A percentile compares a stretch with the other conserved stretches of the same genome.
Evolutionary conservation across 192 early-diverging fungal species (phyloP).

Genomic region (Entomortierella beljakovae): DNA sequence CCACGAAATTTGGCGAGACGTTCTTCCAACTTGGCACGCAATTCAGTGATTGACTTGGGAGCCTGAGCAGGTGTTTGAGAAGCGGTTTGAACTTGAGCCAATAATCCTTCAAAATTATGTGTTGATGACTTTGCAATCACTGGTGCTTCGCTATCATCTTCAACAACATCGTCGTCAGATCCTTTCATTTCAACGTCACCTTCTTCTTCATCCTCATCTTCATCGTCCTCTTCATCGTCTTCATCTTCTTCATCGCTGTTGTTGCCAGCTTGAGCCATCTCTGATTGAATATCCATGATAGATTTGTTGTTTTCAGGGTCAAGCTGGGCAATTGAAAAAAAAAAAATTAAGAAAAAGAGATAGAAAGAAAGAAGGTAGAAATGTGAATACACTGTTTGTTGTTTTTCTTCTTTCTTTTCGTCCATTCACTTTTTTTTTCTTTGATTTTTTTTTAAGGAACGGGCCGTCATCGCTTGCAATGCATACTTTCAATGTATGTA

Average conservation of each 20-base stretch:
- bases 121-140: conserved; percentile 36
- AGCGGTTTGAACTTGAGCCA: conserved; percentile 43
- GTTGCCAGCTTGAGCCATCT: conserved; percentile 53
- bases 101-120: conserved; percentile 40
- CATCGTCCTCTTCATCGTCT: conserved; percentile 39
- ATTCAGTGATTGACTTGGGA: conserved; percentile 38
- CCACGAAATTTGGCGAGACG: conserved; percentile 53
- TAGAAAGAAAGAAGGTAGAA: neutral
- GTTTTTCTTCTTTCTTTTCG: neutral
- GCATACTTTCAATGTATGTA: neutral
- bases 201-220: conserved; percentile 35
- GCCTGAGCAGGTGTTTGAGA: conserved; percentile 49
- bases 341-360: neutral
- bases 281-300: conserved; percentile 72
- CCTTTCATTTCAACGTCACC: conserved; percentile 43
- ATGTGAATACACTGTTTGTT: neutral
- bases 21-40: conserved; percentile 38
- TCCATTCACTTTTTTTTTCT: neutral
- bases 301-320: conserved; percentile 86
- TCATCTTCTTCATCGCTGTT: conserved; percentile 43
- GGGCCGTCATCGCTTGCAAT: neutral
- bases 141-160: conserved; percentile 42
- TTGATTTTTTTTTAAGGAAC: neutral
- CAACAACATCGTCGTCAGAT: conserved; percentile 51
- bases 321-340: conserved; percentile 59